phyloP scores from a whole-genome alignment of 148 eudicot species.

The Dysphania ambrosioides region DNA sequence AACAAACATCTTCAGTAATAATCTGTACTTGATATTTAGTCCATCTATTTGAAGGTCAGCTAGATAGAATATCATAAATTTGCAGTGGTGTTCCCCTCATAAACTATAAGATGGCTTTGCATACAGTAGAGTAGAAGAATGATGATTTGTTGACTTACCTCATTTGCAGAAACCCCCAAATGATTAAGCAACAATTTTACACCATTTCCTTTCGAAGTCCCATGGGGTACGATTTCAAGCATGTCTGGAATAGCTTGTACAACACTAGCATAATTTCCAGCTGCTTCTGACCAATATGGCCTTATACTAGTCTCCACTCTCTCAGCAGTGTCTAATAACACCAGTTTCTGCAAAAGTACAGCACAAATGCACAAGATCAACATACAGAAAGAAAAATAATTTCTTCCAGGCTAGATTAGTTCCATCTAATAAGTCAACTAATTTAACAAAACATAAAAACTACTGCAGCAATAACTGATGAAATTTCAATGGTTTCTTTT shows the following conservation, averaged over 20 bases:
- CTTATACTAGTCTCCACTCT: slow-evolving; percentile 60
- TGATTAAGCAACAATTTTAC: slow-evolving; percentile 76
- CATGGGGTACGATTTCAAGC: slow-evolving; percentile 88
- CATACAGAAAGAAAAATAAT: not conserved
- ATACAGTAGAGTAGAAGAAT: not conserved
- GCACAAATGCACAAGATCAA: not conserved
- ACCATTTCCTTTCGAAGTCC: slow-evolving; percentile 87
- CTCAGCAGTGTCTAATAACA: slow-evolving; percentile 79
- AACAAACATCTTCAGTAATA: not conserved
- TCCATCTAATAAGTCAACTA: not conserved
- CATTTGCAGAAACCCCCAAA: slow-evolving; percentile 57
- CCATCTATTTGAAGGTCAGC: not conserved
- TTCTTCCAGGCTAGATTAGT: not conserved
- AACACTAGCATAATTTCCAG: slow-evolving; percentile 64
- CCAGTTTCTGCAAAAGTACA: slow-evolving; percentile 57
- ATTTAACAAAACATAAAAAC: not conserved
- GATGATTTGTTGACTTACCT: slow-evolving; percentile 40
- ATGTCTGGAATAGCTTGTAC: slow-evolving; percentile 83
- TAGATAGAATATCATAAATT: not conserved
- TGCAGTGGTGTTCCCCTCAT: not conserved
- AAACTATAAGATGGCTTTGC: not conserved
- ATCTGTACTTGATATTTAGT: not conserved
- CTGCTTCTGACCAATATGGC: slow-evolving; percentile 87
- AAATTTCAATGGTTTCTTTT: not conserved
- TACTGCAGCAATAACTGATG: not conserved